Conservation (phyloP, 2,329 filamentous ascomycete species). For the Verticillium albo-atrum region DNA sequence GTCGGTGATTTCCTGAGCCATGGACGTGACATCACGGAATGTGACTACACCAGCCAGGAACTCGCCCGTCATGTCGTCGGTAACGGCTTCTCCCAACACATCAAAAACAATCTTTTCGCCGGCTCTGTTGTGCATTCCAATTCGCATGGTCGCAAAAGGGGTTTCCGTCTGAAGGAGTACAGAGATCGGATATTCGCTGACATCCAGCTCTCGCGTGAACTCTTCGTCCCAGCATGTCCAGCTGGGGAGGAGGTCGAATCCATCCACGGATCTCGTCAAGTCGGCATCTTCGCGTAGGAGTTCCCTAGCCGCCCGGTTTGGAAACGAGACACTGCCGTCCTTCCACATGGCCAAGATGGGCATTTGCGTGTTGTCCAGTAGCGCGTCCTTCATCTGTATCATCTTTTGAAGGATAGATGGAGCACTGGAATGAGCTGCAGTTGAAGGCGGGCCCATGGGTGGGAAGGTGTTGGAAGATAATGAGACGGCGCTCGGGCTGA, state of each 20-base stretch:
- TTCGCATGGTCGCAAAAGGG: conserved; percentile 52
- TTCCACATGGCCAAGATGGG: conserved; percentile 79
- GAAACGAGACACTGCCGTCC: conserved; percentile 68
- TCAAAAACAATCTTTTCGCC: conserved; percentile 57
- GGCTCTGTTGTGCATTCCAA: conserved; percentile 58
- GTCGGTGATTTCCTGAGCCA: conserved; percentile 63
- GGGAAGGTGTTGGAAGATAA: conserved; percentile 59
- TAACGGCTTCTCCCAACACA: conserved; percentile 61
- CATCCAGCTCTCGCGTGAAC: conserved; percentile 53
- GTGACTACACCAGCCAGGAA: conserved; percentile 70
- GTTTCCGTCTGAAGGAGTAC: conserved; percentile 57
- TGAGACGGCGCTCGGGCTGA: conserved; percentile 46
- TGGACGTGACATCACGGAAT: conserved; percentile 67
- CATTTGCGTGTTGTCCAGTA: conserved; percentile 70
- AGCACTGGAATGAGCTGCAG: conserved; percentile 46
- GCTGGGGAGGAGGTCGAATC: conserved; percentile 51
- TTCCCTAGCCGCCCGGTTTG: conserved; percentile 60
- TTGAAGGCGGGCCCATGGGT: conserved; percentile 60
- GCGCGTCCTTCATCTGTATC: conserved; percentile 69
- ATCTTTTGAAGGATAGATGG: conserved; percentile 70
- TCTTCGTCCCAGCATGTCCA: conserved; percentile 64
- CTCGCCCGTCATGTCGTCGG: conserved; percentile 63
- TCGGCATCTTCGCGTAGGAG: conserved; percentile 42
- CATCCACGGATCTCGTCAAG: conserved; percentile 35
- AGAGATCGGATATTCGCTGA: conserved; percentile 63